A percentile compares a stretch with the other conserved stretches of the same genome.
phyloP scores from a whole-genome alignment of 805 yeast species.

The Candida maesae region DNA sequence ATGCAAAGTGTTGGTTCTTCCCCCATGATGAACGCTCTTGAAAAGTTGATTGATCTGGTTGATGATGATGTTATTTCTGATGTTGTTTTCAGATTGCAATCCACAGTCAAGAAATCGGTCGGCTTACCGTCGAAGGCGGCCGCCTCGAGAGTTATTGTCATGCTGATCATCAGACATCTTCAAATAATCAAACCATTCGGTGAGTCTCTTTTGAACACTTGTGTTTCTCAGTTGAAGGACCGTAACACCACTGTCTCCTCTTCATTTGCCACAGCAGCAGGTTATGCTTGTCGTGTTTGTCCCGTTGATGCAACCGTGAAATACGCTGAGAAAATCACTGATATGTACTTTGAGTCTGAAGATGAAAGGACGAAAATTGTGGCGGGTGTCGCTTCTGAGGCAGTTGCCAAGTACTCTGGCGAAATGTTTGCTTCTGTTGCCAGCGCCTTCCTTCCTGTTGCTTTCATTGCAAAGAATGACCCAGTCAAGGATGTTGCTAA shows the following conservation, averaged over 20 bases:
- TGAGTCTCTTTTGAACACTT: constrained; percentile 56
- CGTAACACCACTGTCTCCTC: constrained; percentile 68
- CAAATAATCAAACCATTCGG: constrained; percentile 45
- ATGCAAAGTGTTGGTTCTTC: constrained; percentile 70
- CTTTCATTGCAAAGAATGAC: constrained; percentile 76
- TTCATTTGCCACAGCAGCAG: constrained; percentile 77
- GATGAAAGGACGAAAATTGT: constrained; percentile 45
- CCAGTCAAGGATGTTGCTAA: constrained; percentile 40
- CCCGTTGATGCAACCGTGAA: constrained; percentile 46
- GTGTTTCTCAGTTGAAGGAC: constrained; percentile 59
- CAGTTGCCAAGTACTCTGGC: constrained; percentile 63
- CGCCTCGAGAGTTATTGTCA: constrained; percentile 69
- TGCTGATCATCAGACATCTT: constrained; percentile 56
- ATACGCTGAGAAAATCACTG: constrained; percentile 48
- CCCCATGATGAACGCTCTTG: constrained; percentile 87
- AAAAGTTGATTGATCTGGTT: constrained; percentile 55
- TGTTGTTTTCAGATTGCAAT: constrained; percentile 44
- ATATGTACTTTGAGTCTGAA: constrained; percentile 56
- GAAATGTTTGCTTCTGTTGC: constrained; percentile 63
- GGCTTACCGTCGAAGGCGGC: constrained; percentile 92
- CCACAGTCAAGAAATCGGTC: constrained; percentile 62
- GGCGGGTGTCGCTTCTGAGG: constrained; percentile 59
- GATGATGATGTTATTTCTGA: constrained; percentile 40
- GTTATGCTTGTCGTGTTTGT: constrained; percentile 68
- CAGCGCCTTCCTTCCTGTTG: constrained; percentile 67